Percentiles rank a stretch among this genome's conserved stretches.
Conservation (phyloP, 345 rosid species). For the Eucalyptus decipiens region DNA sequence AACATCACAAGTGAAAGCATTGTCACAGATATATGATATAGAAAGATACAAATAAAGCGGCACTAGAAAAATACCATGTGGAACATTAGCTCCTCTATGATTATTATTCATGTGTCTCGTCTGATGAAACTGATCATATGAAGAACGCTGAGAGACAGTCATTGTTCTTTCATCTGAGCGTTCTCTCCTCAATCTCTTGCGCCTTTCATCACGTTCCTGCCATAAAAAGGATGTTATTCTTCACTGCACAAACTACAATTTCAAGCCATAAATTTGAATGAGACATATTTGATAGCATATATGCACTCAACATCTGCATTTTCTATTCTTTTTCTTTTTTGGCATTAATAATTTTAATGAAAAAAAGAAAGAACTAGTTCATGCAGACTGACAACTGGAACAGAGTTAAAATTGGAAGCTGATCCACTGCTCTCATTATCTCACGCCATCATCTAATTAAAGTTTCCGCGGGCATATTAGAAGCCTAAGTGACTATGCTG, state of each 20-base stretch:
- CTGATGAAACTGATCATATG: slow-evolving; percentile 36
- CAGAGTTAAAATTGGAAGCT: background rate
- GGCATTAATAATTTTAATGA: background rate
- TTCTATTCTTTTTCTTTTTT: background rate
- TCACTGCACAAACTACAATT: background rate
- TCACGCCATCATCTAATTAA: background rate
- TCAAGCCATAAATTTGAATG: background rate
- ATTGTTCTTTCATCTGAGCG: slow-evolving; percentile 41
- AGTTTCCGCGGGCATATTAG: background rate
- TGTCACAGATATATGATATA: background rate
- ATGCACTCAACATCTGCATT: background rate
- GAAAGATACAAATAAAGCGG: background rate
- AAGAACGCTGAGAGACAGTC: slow-evolving; percentile 35
- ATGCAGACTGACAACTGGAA: background rate
- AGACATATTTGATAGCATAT: background rate
- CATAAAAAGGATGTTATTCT: background rate
- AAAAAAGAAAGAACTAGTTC: background rate
- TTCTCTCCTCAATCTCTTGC: slow-evolving; percentile 57
- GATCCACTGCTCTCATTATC: background rate
- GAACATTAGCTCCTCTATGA: slow-evolving; percentile 57
- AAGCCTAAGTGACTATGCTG: background rate
- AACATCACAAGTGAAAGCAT: background rate
- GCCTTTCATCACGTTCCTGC: slow-evolving; percentile 98
- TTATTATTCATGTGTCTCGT: slow-evolving; percentile 28
- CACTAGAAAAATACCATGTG: slow-evolving; percentile 49